Base-by-base conservation (phyloP, 495 filamentous ascomycete genomes). In the Polyplosphaeria fusca region DNA sequence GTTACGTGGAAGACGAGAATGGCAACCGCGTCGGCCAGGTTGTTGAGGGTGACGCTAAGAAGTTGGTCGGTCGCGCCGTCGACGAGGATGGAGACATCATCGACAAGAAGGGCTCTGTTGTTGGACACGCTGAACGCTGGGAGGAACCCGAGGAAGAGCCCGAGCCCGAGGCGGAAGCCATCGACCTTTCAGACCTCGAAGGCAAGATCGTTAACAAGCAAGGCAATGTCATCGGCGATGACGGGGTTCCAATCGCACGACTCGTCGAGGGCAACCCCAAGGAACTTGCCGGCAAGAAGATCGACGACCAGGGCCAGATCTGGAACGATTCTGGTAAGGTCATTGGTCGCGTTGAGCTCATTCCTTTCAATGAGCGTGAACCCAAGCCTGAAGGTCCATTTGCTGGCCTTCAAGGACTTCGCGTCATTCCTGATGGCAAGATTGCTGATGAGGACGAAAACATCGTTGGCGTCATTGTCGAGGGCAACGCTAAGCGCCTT, bases 161-260 rank as follows among this genome's bases (percentile, higher is more conserved):
- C 24, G 61, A 67, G 45, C 52, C 60, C 1, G 60, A 66, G 47
- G 30, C 51, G 14, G 70, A 74, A 52, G 35, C 59, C n/a, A 50
- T 60, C 23, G 72, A 94, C 66, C 75, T 86, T 22, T 86, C 85
- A 0, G 70, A 78, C 23, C 72, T 93, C 25, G 80, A 83, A 28
- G 82, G 81, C 55, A 80, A 81, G 67, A 78, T 74, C 30, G 80
- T 90, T 67, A 92, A 91, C 79, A 95, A 93, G 74, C 71, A 79
- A 28, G 89, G 89, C 49, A 85, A 86, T 58, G 83, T 93, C 49
- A 82, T 91, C 30, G 82, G 84, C 20, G 73, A 79, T 2, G 78
- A 87, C n/a, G 86, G 85, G 7, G 79, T 86, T 24, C 75, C 87
- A 1, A 82, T 90, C 66, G 88, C 79, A 16, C 82, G 81, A 37